phyloP scores from a whole-genome alignment of 2,329 filamentous ascomycete genomes.

The Lanzia echinophila region DNA sequence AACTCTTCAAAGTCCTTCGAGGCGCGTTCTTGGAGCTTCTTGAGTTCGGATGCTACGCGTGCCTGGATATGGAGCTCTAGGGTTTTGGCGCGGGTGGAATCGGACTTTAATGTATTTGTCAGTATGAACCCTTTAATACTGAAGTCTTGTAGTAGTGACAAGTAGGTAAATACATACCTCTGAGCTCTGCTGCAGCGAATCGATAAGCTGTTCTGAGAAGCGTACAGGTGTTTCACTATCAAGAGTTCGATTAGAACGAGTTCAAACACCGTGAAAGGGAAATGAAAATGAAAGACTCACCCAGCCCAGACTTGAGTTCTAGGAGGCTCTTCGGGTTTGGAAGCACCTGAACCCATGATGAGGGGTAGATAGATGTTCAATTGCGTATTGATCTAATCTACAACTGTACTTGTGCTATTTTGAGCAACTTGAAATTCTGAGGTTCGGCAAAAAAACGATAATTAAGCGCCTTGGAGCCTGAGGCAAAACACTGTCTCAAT shows the following conservation, averaged over 20 bases:
- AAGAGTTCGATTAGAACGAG: conserved; percentile 9
- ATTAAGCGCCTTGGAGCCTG: background rate
- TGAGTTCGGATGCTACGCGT: conserved; percentile 80
- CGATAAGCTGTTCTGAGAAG: conserved; percentile 76
- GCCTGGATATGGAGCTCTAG: conserved; percentile 83
- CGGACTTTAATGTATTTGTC: conserved; percentile 55
- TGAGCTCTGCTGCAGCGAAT: conserved; percentile 74
- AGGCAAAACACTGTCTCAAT: background rate
- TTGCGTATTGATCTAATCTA: background rate
- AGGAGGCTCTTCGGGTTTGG: conserved; percentile 24
- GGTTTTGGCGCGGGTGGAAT: conserved; percentile 75
- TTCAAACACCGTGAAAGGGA: background rate
- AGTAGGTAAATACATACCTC: conserved; percentile 54
- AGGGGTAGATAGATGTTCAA: conserved; percentile 8
- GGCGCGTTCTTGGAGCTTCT: conserved; percentile 67
- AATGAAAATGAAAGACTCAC: conserved; percentile 11
- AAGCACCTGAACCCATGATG: conserved; percentile 28
- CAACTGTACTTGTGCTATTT: background rate
- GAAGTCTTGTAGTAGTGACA: background rate
- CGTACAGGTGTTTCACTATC: conserved; percentile 53
- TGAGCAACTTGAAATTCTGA: conserved; percentile 13
- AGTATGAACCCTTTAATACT: conserved; percentile 3
- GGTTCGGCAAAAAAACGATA: conserved; percentile 7
- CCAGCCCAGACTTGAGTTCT: conserved; percentile 28
- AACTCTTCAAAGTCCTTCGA: conserved; percentile 61